Evolutionary conservation across 2,329 filamentous ascomycete species (phyloP).

Genomic region (Berkeleyomyces basicola): DNA sequence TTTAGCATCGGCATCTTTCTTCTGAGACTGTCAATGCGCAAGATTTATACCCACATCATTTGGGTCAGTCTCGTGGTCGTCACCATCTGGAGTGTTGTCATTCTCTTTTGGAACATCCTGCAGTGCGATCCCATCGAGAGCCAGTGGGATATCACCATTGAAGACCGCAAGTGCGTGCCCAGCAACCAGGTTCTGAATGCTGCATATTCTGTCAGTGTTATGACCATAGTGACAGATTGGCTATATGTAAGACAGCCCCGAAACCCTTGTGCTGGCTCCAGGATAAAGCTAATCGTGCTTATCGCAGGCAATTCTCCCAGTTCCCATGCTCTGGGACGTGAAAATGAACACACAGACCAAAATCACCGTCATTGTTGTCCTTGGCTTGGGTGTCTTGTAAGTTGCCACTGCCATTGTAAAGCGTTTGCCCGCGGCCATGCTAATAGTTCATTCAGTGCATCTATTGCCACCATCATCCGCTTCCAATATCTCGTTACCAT

Average conservation of each 20-base stretch:
- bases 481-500: slow-evolving; percentile 32
- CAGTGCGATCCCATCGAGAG: slow-evolving; percentile 34
- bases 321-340: slow-evolving; percentile 38
- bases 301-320: slow-evolving; percentile 31
- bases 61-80: slow-evolving; percentile 30
- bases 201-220: slow-evolving; percentile 34
- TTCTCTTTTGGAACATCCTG: slow-evolving; percentile 37
- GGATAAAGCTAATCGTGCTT: not conserved
- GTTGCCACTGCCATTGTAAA: slow-evolving; percentile 7
- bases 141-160: slow-evolving; percentile 37
- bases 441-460: slow-evolving; percentile 25
- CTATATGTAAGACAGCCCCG: slow-evolving; percentile 26
- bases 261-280: not conserved
- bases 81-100: slow-evolving; percentile 28
- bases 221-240: slow-evolving; percentile 38
- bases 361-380: slow-evolving; percentile 31
- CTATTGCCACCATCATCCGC: slow-evolving; percentile 36
- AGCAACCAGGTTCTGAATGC: slow-evolving; percentile 28
- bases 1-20: slow-evolving; percentile 38
- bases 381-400: slow-evolving; percentile 35
- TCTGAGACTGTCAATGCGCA: slow-evolving; percentile 29
- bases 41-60: slow-evolving; percentile 32
- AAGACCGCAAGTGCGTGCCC: slow-evolving; percentile 26
- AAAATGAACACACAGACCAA: slow-evolving; percentile 37
- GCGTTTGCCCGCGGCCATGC: not conserved